Conservation (phyloP, 768 basidiomycete species). For the Macrolepiota fuliginosa region DNA sequence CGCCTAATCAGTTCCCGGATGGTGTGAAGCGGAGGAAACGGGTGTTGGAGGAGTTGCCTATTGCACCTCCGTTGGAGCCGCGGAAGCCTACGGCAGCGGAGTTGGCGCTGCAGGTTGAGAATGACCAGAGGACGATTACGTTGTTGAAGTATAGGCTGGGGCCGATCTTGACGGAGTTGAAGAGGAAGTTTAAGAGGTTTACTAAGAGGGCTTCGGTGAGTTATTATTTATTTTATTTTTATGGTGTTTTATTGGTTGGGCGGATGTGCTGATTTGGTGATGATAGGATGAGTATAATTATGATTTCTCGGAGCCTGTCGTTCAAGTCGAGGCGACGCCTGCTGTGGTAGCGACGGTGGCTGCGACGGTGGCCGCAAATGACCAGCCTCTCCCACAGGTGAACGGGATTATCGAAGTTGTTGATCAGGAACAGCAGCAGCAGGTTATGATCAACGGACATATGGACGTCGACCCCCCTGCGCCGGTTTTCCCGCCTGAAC, state of each 20-base stretch:
- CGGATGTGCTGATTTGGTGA: background rate
- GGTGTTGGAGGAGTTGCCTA: slow-evolving; percentile 78
- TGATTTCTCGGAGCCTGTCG: slow-evolving; percentile 26
- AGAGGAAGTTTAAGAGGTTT: slow-evolving; percentile 90
- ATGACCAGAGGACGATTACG: slow-evolving; percentile 74
- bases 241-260: background rate
- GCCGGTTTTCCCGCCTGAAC: slow-evolving; percentile 28
- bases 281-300: slow-evolving; percentile 75
- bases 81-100: slow-evolving; percentile 79
- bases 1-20: slow-evolving; percentile 88
- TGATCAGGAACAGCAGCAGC: slow-evolving; percentile 31
- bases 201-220: slow-evolving; percentile 75
- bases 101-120: slow-evolving; percentile 78
- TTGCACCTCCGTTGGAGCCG: slow-evolving; percentile 90
- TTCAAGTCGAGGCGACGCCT: slow-evolving; percentile 17
- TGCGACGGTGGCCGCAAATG: slow-evolving; percentile 16
- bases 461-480: slow-evolving; percentile 8
- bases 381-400: slow-evolving; percentile 29
- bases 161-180: slow-evolving; percentile 83
- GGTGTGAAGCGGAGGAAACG: slow-evolving; percentile 82
- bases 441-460: slow-evolving; percentile 21
- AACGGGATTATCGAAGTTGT: slow-evolving; percentile 46
- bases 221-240: slow-evolving; percentile 12
- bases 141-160: slow-evolving; percentile 89
- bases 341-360: slow-evolving; percentile 23